Base-by-base conservation (phyloP, 805 yeast genomes). In the Starmerella floris region DNA sequence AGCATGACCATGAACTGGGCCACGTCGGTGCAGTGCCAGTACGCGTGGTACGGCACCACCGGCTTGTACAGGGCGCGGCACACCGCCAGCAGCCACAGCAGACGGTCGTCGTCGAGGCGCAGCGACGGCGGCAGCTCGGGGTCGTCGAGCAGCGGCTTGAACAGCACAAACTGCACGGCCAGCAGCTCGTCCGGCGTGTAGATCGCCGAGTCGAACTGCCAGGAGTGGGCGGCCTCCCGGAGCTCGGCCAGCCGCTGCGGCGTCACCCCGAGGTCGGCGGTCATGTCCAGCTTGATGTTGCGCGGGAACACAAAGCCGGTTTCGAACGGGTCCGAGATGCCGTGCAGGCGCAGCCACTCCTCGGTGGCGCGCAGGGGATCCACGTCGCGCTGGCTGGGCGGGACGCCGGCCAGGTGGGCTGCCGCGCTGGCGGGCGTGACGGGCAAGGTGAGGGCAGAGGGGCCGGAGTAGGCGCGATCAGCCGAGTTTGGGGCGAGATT, bases 21-120 rank as follows among this genome's bases (percentile, higher is more conserved):
- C 8, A 91, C 98, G 62, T 91, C 98, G 16, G 84, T 81, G 0
- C 95, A 96, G 62, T 91, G 98, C 52, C 94, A 73, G 58, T 87
- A 91, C 62, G 88, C 87, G 65, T 91, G 98, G 66, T 88, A 91
- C 16, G 88, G 83, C 59, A 87, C 87, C 10, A 84, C 83, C 52
- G 76, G 74, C 55, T 80, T 77, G 61, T 91, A 91, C 35, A 83
- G 73, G 51, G 81, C 80, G 47, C 95, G 71, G 8, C 83, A 68
- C 51, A 76, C 71, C 50, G 79, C 72, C 20, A 84, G 61, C 50
- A 87, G 69, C 19, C 72, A 68, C 34, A 76, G 61, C 23, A 84
- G 62, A 45, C 68, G 65, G 55, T 74, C 73, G 35, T 67, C 69
- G 13, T 58, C 37, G 2, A 40, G 39, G 21, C 43, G 43, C 49